Conservation (phyloP, 2,329 filamentous ascomycete species). For the Boeremia exigua region DNA sequence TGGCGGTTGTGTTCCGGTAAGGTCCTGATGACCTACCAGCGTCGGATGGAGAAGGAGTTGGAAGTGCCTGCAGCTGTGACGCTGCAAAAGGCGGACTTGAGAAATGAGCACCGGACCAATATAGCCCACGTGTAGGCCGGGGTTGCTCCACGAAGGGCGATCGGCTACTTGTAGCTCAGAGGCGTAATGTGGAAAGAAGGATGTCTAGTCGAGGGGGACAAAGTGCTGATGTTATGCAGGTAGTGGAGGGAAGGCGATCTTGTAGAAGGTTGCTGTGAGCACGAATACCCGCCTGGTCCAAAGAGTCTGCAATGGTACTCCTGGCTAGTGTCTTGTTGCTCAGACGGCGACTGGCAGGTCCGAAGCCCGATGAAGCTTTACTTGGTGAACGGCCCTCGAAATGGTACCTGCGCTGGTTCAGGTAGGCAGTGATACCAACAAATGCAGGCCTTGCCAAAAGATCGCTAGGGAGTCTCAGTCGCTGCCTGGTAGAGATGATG, state of each 20-base stretch:
- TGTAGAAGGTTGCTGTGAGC: constrained; percentile 40
- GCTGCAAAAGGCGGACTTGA: constrained; percentile 45
- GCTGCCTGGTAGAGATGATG: constrained; percentile 48
- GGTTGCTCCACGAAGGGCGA: constrained; percentile 59
- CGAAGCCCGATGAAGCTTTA: constrained; percentile 34
- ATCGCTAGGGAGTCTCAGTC: constrained; percentile 52
- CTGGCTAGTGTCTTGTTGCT: constrained; percentile 38
- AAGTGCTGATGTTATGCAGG: constrained; percentile 42
- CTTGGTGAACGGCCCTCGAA: constrained; percentile 34
- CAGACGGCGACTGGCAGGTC: constrained; percentile 37
- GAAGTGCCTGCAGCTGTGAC: constrained; percentile 49
- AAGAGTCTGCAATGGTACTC: constrained; percentile 39
- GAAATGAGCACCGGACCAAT: constrained; percentile 54
- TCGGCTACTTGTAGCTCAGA: constrained; percentile 36
- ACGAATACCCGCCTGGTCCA: constrained; percentile 34
- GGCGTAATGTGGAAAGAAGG: constrained; percentile 37
- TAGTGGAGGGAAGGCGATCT: constrained; percentile 37
- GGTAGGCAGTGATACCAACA: constrained; percentile 48
- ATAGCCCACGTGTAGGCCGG: constrained; percentile 55
- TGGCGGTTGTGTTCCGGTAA: constrained; percentile 56
- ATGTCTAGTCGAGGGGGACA: constrained; percentile 41
- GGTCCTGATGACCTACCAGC: constrained; percentile 52
- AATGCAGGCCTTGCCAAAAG: constrained; percentile 54
- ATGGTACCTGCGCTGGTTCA: constrained; percentile 49
- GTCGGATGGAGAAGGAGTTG: constrained; percentile 50